Percentiles rank a stretch among this genome's conserved stretches.
These are phyloP conservation scores for Claviceps citrina DNA, from an alignment of 2,329 filamentous ascomycete species.

Conservation along the genomic window DNA sequence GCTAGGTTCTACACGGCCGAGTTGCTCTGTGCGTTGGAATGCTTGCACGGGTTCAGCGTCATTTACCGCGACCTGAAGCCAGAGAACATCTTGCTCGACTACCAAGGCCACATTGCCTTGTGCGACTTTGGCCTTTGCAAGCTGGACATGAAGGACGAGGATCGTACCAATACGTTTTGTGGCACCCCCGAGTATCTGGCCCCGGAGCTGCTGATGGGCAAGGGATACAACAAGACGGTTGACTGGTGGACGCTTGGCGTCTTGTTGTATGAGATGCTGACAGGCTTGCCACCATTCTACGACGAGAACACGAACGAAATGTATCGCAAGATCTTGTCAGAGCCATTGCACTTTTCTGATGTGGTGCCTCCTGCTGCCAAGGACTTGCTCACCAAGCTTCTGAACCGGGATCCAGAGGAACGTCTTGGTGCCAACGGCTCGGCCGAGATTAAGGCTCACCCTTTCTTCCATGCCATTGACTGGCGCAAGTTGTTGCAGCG, in stretches of 20 bases:
- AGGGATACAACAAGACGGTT: constrained; percentile 94
- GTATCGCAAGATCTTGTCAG: constrained; percentile 96
- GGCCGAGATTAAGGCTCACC: constrained; percentile 94
- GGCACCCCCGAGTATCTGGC: constrained; percentile 95
- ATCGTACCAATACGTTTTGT: constrained; percentile 95
- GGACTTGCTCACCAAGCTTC: constrained; percentile 74
- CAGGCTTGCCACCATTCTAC: constrained; percentile 91
- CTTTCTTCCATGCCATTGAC: constrained; percentile 97
- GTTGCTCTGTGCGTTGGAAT: constrained; percentile 86
- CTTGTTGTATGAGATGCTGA: constrained; percentile 96
- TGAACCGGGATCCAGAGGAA: constrained; percentile 83
- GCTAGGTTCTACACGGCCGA: constrained; percentile 96
- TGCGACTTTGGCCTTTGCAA: constrained; percentile 98
- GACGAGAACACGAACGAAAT: constrained; percentile 99
- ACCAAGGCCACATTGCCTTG: constrained; percentile 91
- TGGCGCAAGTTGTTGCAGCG: constrained; percentile 95
- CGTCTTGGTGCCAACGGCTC: constrained; percentile 85
- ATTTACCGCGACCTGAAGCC: constrained; percentile 69
- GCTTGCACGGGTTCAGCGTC: constrained; percentile 93
- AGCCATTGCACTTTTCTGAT: constrained; percentile 91
- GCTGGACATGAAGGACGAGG: constrained; percentile 98
- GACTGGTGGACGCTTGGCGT: constrained; percentile 99
- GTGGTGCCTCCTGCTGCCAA: constrained; percentile 86
- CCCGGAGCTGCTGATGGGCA: constrained; percentile 79
- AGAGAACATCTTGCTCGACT: constrained; percentile 94